Conservation (phyloP, 1,284 basidiomycete genomes). For the Cryptococcus deneoformans region DNA sequence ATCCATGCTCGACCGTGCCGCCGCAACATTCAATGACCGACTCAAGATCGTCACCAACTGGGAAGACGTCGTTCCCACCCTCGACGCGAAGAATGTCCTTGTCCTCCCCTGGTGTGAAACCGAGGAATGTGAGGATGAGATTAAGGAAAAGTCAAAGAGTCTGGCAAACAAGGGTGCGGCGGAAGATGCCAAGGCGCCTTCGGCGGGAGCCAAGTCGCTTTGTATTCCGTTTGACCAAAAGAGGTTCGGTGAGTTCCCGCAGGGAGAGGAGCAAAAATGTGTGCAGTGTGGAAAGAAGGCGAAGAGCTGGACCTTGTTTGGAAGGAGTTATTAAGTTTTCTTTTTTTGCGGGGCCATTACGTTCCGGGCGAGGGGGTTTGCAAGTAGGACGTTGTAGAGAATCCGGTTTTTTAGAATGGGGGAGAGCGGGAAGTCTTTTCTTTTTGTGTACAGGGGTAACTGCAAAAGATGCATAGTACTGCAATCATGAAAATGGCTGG, state of each 20-base stretch:
- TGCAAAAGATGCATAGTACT: too few relatives aligned
- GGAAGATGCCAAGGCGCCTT: constrained; percentile 70
- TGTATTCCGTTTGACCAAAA: constrained; percentile 96
- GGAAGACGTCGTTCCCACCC: constrained; percentile 85
- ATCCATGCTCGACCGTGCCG: constrained; percentile 83
- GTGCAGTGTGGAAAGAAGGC: constrained; percentile 78
- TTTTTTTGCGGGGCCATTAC: too few relatives aligned
- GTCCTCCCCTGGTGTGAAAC: constrained; percentile 96
- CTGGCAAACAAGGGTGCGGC: constrained; percentile 58
- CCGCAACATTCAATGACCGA: constrained; percentile 68
- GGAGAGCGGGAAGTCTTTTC: too few relatives aligned
- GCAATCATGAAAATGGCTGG: too few relatives aligned
- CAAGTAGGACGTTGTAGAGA: too few relatives aligned
- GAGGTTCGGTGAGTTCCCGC: constrained; percentile 60
- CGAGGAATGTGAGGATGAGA: constrained; percentile 93
- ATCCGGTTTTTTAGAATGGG: too few relatives aligned
- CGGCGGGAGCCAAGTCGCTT: constrained; percentile 97
- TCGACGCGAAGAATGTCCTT: constrained; percentile 85
- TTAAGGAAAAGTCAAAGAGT: constrained; percentile 84
- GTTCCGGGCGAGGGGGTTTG: too few relatives aligned
- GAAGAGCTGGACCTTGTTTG: constrained; percentile 91
- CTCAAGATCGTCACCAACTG: constrained; percentile 76
- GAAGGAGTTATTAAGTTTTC: constrained; percentile 53
- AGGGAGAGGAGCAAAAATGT: constrained; percentile 80
- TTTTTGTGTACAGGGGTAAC: too few relatives aligned